phyloP scores from a whole-genome alignment of 768 basidiomycete genomes.

The Lentinula raphanica region DNA sequence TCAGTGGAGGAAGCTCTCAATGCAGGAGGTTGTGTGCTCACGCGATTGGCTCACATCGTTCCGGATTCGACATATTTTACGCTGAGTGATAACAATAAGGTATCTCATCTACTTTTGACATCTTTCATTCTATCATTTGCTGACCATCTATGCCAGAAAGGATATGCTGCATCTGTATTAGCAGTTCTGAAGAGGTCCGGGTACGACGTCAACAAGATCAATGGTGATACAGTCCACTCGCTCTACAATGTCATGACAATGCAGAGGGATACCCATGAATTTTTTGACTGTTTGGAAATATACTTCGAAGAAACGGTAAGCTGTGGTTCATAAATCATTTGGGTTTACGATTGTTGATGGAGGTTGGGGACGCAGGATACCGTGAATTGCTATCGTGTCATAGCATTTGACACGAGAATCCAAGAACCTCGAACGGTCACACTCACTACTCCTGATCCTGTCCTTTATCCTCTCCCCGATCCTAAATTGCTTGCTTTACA shows the following conservation, averaged over 20 bases:
- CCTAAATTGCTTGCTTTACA: conserved; percentile 29
- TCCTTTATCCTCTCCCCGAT: conserved; percentile 30
- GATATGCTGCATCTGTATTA: conserved; percentile 20
- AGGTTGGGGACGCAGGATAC: no score
- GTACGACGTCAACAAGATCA: conserved; percentile 17
- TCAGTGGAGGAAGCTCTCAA: no score
- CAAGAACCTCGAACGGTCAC: no score
- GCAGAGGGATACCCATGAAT: conserved; percentile 10
- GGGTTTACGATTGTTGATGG: no score
- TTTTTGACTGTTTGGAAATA: conserved; percentile 23
- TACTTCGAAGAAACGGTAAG: conserved; percentile 28
- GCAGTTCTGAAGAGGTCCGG: conserved; percentile 24
- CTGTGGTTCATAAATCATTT: neutral
- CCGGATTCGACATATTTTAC: conserved; percentile 16
- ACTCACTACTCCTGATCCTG: no score
- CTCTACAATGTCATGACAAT: conserved; percentile 29
- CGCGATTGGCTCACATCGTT: conserved; percentile 28
- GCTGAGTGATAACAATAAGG: conserved; percentile 13
- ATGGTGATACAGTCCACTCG: conserved; percentile 23
- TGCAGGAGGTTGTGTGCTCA: no score
- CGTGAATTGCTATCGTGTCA: no score
- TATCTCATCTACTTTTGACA: no score
- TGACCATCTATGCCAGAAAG: no score
- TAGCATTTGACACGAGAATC: no score
- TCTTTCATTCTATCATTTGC: no score